Conservation (phyloP, 1,284 basidiomycete species). For the Trametes hirsuta region DNA sequence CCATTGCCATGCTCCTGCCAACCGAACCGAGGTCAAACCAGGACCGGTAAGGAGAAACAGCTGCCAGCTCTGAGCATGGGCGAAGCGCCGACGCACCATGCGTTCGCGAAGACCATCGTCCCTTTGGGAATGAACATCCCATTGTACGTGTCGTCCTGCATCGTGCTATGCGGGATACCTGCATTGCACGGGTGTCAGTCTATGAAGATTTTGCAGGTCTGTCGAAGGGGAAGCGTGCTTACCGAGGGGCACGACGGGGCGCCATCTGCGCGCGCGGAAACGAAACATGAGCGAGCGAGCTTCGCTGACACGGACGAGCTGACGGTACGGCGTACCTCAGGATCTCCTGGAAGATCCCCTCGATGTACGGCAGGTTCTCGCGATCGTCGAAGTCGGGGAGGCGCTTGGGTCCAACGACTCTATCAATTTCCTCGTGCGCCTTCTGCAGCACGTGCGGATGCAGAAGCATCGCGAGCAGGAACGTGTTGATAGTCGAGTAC, state of each 20-base stretch:
- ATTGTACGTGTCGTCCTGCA: conserved; percentile 29
- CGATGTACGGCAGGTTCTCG: conserved; percentile 38
- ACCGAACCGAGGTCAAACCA: background rate
- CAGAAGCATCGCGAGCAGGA: conserved; percentile 34
- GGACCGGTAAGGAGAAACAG: background rate
- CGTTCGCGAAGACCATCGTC: conserved; percentile 28
- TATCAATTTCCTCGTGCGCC: conserved; percentile 41
- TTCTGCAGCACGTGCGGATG: conserved; percentile 37
- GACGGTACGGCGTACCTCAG: conserved; percentile 12
- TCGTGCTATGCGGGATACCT: conserved; percentile 31
- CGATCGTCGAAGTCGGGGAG: conserved; percentile 37
- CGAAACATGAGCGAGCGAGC: background rate
- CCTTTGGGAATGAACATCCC: conserved; percentile 31
- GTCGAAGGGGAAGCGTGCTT: background rate
- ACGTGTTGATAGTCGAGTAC: conserved; percentile 25
- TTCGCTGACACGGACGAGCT: background rate
- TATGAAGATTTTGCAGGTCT: no score
- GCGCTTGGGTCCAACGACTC: conserved; percentile 34
- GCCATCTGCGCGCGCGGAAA: conserved; percentile 19
- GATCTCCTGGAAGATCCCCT: conserved; percentile 31
- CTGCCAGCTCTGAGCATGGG: conserved; percentile 14
- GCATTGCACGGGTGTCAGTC: background rate
- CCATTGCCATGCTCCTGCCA: conserved; percentile 26
- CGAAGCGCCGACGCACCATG: conserved; percentile 19
- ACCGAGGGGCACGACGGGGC: conserved; percentile 26